Conservation (phyloP, 768 basidiomycete species). For the Tylopilus plumbeoviolaceoides region DNA sequence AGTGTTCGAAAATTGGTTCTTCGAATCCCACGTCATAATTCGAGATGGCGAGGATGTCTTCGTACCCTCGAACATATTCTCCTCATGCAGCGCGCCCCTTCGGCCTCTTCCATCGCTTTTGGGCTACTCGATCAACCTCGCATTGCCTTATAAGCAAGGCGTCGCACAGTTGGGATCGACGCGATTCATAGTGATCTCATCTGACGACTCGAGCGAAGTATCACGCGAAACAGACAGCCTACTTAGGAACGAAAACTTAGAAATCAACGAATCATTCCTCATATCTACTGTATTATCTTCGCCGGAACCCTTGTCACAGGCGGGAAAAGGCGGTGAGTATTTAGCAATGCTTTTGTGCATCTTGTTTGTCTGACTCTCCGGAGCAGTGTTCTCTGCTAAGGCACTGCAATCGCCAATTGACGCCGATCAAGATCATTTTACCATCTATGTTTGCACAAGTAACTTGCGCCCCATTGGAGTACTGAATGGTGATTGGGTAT, state of each 20-base stretch:
- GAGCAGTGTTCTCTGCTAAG: conserved; percentile 25
- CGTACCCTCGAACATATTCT: conserved; percentile 18
- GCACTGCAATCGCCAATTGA: conserved; percentile 35
- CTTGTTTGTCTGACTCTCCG: neutral
- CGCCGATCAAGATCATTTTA: conserved; percentile 42
- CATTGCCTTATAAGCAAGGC: conserved; percentile 76
- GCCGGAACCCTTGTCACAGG: conserved; percentile 9
- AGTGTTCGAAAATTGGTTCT: conserved; percentile 43
- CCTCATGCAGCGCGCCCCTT: conserved; percentile 15
- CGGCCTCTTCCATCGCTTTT: conserved; percentile 19
- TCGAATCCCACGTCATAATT: conserved; percentile 40
- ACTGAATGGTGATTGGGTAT: conserved; percentile 77
- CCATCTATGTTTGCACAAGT: conserved; percentile 58
- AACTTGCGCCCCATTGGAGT: conserved; percentile 64
- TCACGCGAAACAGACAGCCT: conserved; percentile 4
- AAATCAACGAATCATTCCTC: conserved; percentile 73
- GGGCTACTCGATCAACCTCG: conserved; percentile 51
- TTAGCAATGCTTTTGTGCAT: neutral
- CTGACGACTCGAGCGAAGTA: conserved; percentile 11
- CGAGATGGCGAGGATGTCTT: conserved; percentile 46
- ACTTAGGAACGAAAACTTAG: conserved; percentile 42
- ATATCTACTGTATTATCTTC: conserved; percentile 44
- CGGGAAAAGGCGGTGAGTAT: conserved; percentile 8
- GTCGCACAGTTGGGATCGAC: conserved; percentile 46
- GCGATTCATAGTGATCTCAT: conserved; percentile 45